Evolutionary conservation across 1,139 yeast species (phyloP).

Genomic region (Taiozyma sp.): DNA sequence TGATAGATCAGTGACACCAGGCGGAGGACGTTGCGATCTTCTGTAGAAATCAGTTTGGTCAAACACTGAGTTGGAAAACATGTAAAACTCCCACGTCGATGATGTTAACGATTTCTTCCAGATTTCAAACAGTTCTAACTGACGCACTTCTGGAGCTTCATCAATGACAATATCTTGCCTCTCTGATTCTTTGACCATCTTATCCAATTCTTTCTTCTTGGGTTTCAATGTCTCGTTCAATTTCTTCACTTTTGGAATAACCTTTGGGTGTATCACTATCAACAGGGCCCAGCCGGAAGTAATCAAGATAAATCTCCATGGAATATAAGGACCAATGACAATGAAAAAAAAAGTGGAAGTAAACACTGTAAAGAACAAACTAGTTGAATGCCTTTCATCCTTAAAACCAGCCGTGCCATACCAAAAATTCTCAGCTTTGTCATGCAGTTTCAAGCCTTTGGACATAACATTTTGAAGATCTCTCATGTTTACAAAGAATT

Average conservation of each 20-base stretch:
- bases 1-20: constrained; percentile 53
- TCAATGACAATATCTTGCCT: constrained; percentile 57
- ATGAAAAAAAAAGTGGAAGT: constrained; percentile 39
- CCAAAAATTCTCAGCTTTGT: constrained; percentile 50
- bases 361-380: constrained; percentile 42
- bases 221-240: constrained; percentile 18
- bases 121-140: constrained; percentile 74
- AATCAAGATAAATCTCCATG: constrained; percentile 61
- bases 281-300: constrained; percentile 52
- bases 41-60: constrained; percentile 47
- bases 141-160: constrained; percentile 54
- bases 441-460: constrained; percentile 46
- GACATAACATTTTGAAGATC: constrained; percentile 52
- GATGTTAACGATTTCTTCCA: constrained; percentile 60
- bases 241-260: constrained; percentile 31
- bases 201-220: constrained; percentile 22
- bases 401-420: constrained; percentile 67
- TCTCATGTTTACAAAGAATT: constrained; percentile 35
- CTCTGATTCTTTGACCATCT: constrained; percentile 32
- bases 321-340: constrained; percentile 57
- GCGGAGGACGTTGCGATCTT: constrained; percentile 57
- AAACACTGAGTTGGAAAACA: constrained; percentile 47
- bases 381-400: constrained; percentile 65
- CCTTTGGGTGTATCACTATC: constrained; percentile 52
- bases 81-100: constrained; percentile 50